These are phyloP conservation scores for Boletus hoseneyae DNA, from an alignment of 1,284 basidiomycete species.

Conservation along the genomic window DNA sequence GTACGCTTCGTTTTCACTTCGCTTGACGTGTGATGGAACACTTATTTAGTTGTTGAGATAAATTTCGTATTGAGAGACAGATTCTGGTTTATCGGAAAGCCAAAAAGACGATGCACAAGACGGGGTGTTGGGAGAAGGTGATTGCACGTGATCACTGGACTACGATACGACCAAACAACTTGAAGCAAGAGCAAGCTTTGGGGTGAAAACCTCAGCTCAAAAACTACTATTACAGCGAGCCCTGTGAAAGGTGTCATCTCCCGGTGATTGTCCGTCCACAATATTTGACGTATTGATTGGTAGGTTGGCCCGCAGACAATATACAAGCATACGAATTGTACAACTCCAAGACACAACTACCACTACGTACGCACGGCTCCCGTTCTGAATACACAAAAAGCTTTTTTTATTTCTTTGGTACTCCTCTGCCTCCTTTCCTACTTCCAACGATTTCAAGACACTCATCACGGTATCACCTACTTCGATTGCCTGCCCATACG, in stretches of 20 bases:
- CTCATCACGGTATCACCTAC: no score
- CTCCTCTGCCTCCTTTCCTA: no score
- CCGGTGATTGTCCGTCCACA: no score
- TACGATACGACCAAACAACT: not conserved
- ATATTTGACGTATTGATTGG: not conserved
- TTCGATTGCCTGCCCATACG: no score
- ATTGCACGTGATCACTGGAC: not conserved
- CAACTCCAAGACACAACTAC: slow-evolving; percentile 58
- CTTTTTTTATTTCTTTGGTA: slow-evolving; percentile 64
- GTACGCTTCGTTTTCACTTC: slow-evolving; percentile 29
- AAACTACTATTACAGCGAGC: slow-evolving; percentile 63
- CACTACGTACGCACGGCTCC: slow-evolving; percentile 52
- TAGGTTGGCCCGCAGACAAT: slow-evolving; percentile 63
- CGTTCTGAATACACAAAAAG: slow-evolving; percentile 48
- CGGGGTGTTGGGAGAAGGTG: slow-evolving; percentile 55
- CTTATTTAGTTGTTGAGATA: no score
- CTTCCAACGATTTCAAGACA: slow-evolving; percentile 49
- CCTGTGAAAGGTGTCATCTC: slow-evolving; percentile 44
- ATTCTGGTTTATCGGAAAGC: slow-evolving; percentile 38
- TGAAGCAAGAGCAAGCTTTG: no score
- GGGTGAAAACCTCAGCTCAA: no score
- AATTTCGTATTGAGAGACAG: slow-evolving; percentile 51
- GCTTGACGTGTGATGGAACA: not conserved
- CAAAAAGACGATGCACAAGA: no score
- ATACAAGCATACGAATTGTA: slow-evolving; percentile 76